Evolutionary conservation across 2,329 filamentous ascomycete species (phyloP).

Genomic region (Botrytis squamosa): DNA sequence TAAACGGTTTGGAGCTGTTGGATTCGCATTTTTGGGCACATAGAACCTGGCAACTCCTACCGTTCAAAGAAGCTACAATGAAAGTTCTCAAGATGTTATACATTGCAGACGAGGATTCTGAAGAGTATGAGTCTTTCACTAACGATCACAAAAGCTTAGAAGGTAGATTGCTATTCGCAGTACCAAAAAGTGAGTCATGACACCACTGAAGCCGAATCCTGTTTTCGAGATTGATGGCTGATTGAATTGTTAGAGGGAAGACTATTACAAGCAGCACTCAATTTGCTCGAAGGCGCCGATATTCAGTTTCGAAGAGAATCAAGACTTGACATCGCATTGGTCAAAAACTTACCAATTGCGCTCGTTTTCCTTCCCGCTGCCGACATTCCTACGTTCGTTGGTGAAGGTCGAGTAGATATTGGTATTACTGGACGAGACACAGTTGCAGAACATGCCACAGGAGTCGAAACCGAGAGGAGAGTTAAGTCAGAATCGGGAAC

Average conservation of each 20-base stretch:
- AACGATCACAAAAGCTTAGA: conserved; percentile 64
- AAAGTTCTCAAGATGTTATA: conserved; percentile 1
- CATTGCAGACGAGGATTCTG: conserved; percentile 46
- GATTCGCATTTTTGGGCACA: neutral
- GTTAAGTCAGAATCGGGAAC: conserved; percentile 50
- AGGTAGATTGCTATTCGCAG: conserved; percentile 89
- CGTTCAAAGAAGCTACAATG: conserved; percentile 1
- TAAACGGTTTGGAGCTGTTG: neutral
- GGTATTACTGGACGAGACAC: conserved; percentile 95
- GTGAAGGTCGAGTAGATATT: conserved; percentile 87
- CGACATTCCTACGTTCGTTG: conserved; percentile 96
- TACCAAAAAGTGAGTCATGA: conserved; percentile 84
- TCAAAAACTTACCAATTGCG: conserved; percentile 94
- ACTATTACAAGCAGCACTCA: conserved; percentile 81
- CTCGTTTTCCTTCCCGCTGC: conserved; percentile 95
- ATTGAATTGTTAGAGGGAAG: conserved; percentile 70
- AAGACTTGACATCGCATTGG: conserved; percentile 93
- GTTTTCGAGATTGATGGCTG: conserved; percentile 21
- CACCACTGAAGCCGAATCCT: conserved; percentile 20
- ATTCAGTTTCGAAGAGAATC: conserved; percentile 96
- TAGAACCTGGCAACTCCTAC: neutral
- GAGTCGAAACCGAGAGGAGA: conserved; percentile 50
- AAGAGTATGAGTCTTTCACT: conserved; percentile 42
- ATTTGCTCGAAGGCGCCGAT: conserved; percentile 89
- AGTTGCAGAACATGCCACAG: conserved; percentile 83